Conservation (phyloP, 768 basidiomycete species). For the Tylopilus intermedius region DNA sequence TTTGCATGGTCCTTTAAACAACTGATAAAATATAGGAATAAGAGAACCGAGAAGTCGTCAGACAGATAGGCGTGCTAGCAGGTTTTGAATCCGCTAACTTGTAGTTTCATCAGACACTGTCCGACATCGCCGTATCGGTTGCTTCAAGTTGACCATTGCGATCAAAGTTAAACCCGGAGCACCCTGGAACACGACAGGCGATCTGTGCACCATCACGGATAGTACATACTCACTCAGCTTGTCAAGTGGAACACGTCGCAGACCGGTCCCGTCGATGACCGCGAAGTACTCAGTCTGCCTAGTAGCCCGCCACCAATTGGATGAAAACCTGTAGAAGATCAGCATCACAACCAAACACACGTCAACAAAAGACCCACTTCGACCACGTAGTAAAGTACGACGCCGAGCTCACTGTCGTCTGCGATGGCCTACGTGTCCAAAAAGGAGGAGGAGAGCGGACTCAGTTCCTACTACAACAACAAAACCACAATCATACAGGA, state of each 20-base stretch:
- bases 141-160: background rate
- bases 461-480: constrained; percentile 92
- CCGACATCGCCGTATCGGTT: too few relatives aligned
- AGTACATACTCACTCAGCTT: background rate
- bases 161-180: background rate
- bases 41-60: background rate
- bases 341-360: constrained; percentile 15
- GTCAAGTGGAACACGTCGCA: too few relatives aligned
- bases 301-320: too few relatives aligned
- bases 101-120: background rate
- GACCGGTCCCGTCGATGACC: too few relatives aligned
- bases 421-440: constrained; percentile 80
- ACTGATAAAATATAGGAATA: background rate
- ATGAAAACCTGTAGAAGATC: background rate
- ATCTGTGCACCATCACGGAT: background rate
- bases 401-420: constrained; percentile 34
- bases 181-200: background rate
- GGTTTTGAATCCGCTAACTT: background rate
- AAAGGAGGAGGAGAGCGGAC: constrained; percentile 93
- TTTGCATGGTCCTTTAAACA: too few relatives aligned
- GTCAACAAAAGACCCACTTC: constrained; percentile 18
- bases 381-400: constrained; percentile 17
- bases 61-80: background rate
- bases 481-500: constrained; percentile 98
- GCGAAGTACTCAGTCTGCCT: too few relatives aligned